These are phyloP conservation scores for Serendipita sp. DNA, from an alignment of 768 basidiomycete genomes.

Conservation along the genomic window DNA sequence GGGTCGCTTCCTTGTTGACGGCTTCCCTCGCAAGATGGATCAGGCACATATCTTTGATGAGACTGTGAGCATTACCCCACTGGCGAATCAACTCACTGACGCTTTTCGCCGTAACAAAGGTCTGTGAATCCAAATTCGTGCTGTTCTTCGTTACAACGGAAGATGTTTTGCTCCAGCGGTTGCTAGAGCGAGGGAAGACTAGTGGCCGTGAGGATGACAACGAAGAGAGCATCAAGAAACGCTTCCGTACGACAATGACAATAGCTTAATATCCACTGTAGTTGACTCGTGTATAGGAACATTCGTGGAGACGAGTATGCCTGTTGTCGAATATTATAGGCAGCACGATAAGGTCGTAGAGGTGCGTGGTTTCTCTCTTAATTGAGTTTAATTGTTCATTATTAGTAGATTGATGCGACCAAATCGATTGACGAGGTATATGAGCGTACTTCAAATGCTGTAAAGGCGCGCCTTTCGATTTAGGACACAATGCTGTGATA, in stretches of 20 bases:
- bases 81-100: neutral
- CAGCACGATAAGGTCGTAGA: slow-evolving; percentile 55
- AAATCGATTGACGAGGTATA: slow-evolving; percentile 58
- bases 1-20: slow-evolving; percentile 88
- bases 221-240: slow-evolving; percentile 82
- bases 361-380: slow-evolving; percentile 28
- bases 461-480: neutral
- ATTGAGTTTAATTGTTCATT: neutral
- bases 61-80: slow-evolving; percentile 32
- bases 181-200: slow-evolving; percentile 83
- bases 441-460: slow-evolving; percentile 17
- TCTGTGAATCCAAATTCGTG: slow-evolving; percentile 64
- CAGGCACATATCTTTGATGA: slow-evolving; percentile 86
- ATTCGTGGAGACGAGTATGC: slow-evolving; percentile 78
- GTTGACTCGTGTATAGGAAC: slow-evolving; percentile 34
- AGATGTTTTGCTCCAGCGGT: slow-evolving; percentile 68
- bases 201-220: slow-evolving; percentile 96
- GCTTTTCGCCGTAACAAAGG: slow-evolving; percentile 25
- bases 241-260: slow-evolving; percentile 52
- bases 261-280: neutral
- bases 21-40: slow-evolving; percentile 98
- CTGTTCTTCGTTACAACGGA: slow-evolving; percentile 81
- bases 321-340: slow-evolving; percentile 76
- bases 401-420: slow-evolving; percentile 46
- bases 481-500: neutral